These are phyloP conservation scores for Panicum hallii DNA, from an alignment of 202 grass and related monocot genomes.

Conservation along the genomic window DNA sequence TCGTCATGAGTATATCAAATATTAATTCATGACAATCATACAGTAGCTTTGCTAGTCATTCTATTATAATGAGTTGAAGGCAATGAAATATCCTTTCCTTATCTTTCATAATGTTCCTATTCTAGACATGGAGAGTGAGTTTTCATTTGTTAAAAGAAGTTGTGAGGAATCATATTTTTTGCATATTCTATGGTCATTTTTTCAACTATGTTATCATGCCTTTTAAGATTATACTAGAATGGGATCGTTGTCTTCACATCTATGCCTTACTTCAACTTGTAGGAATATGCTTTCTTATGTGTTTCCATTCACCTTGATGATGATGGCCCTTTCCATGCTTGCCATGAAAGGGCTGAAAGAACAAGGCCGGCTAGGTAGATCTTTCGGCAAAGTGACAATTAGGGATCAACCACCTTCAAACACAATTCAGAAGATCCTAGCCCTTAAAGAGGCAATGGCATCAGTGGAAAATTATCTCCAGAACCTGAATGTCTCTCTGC, in stretches of 20 bases:
- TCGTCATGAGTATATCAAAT: conserved; percentile 9
- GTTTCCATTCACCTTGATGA: conserved; percentile 72
- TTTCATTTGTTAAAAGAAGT: neutral
- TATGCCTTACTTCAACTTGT: conserved; percentile 24
- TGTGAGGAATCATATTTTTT: neutral
- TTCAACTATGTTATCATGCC: neutral
- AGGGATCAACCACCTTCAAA: conserved; percentile 92
- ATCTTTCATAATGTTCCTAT: neutral
- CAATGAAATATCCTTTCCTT: neutral
- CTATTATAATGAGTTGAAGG: conserved; percentile 15
- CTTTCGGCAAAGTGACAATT: conserved; percentile 88
- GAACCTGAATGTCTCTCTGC: conserved; percentile 76
- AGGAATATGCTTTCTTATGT: conserved; percentile 86
- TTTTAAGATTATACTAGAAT: conserved; percentile 18
- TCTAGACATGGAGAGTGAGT: neutral
- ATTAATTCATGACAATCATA: conserved; percentile 12
- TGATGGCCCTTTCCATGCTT: conserved; percentile 77
- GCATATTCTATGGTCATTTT: conserved; percentile 14
- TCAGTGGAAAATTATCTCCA: conserved; percentile 94
- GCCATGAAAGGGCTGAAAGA: conserved; percentile 85
- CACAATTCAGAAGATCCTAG: conserved; percentile 92
- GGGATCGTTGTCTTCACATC: conserved; percentile 8
- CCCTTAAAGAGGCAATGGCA: conserved; percentile 93
- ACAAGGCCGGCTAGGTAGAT: conserved; percentile 88
- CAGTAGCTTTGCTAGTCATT: conserved; percentile 21